Percentiles rank a stretch among this genome's conserved stretches.
These are phyloP conservation scores for Trichocomaceae sp. DNA, from an alignment of 2,329 filamentous ascomycete genomes.

Conservation along the genomic window DNA sequence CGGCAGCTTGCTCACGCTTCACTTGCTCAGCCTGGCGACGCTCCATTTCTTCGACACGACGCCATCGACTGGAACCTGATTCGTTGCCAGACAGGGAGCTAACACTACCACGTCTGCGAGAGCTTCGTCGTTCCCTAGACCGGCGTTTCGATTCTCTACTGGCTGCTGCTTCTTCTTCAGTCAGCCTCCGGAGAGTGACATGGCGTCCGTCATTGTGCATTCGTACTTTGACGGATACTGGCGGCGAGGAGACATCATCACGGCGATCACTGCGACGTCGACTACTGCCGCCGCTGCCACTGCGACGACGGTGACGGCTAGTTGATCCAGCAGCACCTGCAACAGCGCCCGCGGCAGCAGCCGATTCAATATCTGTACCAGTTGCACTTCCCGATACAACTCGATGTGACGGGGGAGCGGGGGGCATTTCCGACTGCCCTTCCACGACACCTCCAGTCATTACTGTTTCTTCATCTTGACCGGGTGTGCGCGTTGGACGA, in stretches of 20 bases:
- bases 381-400: slow-evolving; percentile 8
- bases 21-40: slow-evolving; percentile 42
- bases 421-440: slow-evolving; percentile 29
- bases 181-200: slow-evolving; percentile 56
- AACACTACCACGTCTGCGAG: slow-evolving; percentile 36
- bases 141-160: slow-evolving; percentile 50
- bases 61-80: slow-evolving; percentile 38
- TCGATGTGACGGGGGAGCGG: slow-evolving; percentile 34
- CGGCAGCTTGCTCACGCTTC: slow-evolving; percentile 32
- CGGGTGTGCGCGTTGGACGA: slow-evolving; percentile 19
- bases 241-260: slow-evolving; percentile 48
- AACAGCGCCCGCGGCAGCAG: slow-evolving; percentile 26
- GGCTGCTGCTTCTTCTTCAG: slow-evolving; percentile 56
- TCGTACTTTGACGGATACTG: slow-evolving; percentile 58
- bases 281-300: slow-evolving; percentile 16
- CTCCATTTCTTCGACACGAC: slow-evolving; percentile 45
- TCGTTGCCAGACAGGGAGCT: slow-evolving; percentile 39
- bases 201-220: slow-evolving; percentile 59
- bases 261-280: slow-evolving; percentile 28
- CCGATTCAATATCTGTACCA: slow-evolving; percentile 23
- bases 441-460: slow-evolving; percentile 26
- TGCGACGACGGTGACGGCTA: slow-evolving; percentile 25
- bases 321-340: slow-evolving; percentile 28
- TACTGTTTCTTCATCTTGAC: slow-evolving; percentile 29
- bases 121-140: slow-evolving; percentile 39